A percentile compares a stretch with the other conserved stretches of the same genome.
phyloP scores from a whole-genome alignment of 345 rosid genomes.

The Moricandia moricandioides region DNA sequence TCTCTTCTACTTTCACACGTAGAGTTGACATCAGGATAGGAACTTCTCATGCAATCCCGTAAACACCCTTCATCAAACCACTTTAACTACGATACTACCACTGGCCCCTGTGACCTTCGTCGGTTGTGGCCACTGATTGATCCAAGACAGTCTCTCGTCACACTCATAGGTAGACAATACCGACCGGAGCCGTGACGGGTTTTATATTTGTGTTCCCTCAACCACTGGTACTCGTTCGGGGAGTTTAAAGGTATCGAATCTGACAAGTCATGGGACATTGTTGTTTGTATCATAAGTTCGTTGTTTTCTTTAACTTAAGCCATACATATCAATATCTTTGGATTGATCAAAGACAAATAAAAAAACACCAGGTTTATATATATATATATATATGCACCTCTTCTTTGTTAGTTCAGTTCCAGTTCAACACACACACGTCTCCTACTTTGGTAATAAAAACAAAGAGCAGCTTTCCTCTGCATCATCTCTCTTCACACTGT shows the following conservation, averaged over 20 bases:
- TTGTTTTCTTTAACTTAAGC: constrained; percentile 8
- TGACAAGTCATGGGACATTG: constrained; percentile 38
- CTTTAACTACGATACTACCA: constrained; percentile 34
- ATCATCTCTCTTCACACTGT: constrained; percentile 10
- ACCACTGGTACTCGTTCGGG: constrained; percentile 36
- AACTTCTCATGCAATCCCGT: constrained; percentile 16
- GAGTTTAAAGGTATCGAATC: constrained; percentile 28
- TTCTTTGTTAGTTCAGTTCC: constrained; percentile 10
- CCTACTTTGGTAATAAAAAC: constrained; percentile 27
- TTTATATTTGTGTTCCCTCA: constrained; percentile 35
- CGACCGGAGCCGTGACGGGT: constrained; percentile 33
- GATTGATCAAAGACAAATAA: constrained; percentile 17
- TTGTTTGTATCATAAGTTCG: constrained; percentile 30
- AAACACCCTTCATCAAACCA: constrained; percentile 7
- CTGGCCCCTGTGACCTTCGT: constrained; percentile 13
- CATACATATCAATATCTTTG: constrained; percentile 21
- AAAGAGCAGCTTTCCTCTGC: constrained; percentile 17
- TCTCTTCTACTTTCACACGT: constrained; percentile 35
- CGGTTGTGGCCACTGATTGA: constrained; percentile 41
- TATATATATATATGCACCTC: constrained; percentile 7
- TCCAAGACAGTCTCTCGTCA: constrained; percentile 50
- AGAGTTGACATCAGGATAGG: constrained; percentile 53
- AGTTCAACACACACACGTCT: constrained; percentile 11
- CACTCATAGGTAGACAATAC: constrained; percentile 44
- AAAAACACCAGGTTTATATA: background rate